Conservation (phyloP, 192 early-diverging fungal species). For the Funneliformis geosporum region DNA sequence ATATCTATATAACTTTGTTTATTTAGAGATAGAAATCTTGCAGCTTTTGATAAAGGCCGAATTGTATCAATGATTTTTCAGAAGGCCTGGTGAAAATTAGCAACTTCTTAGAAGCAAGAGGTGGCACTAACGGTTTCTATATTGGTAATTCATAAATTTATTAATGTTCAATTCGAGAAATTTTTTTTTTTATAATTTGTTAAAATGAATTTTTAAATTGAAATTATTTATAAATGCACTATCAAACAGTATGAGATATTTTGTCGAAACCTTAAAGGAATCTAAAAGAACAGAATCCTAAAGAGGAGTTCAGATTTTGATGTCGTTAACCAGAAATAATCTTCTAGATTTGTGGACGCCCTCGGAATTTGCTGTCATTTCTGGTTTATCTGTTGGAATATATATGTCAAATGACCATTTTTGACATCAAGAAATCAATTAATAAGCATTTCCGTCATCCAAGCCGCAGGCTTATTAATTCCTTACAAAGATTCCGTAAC, state of each 20-base stretch:
- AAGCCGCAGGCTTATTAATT: too few relatives aligned
- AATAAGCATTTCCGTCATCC: too few relatives aligned
- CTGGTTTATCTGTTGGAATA: too few relatives aligned
- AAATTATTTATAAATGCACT: not conserved
- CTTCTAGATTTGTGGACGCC: too few relatives aligned
- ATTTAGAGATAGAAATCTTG: constrained; percentile 51
- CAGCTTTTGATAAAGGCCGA: constrained; percentile 41
- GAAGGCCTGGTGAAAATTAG: constrained; percentile 60
- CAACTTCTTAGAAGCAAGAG: constrained; percentile 73
- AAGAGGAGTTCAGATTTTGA: too few relatives aligned
- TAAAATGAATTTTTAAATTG: constrained; percentile 53
- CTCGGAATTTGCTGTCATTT: too few relatives aligned
- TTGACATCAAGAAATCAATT: too few relatives aligned
- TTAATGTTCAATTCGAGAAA: not conserved
- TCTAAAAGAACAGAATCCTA: too few relatives aligned
- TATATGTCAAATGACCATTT: too few relatives aligned
- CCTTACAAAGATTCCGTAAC: too few relatives aligned
- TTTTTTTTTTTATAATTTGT: not conserved
- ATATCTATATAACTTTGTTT: not conserved
- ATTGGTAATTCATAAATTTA: constrained; percentile 56
- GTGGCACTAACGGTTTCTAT: constrained; percentile 79
- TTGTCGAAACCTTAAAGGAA: not conserved
- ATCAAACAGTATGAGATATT: not conserved
- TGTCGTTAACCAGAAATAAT: too few relatives aligned
- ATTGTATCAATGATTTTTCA: constrained; percentile 53